Base-by-base conservation (phyloP, 169 alveolate species). In the Cystoisospora suis region DNA sequence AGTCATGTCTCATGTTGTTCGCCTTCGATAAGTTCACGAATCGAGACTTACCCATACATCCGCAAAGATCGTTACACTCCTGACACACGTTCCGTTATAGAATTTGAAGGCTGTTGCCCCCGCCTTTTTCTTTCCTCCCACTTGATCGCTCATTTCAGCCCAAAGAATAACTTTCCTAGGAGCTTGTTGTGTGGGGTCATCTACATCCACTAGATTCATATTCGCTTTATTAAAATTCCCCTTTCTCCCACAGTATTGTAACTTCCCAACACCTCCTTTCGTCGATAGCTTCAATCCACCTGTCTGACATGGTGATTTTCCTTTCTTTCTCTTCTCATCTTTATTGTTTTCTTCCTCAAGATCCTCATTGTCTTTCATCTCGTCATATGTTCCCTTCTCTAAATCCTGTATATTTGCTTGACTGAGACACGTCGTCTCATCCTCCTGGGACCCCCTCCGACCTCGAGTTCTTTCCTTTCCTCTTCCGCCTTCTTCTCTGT, bases 41-140 rank as follows among this genome's bases (percentile, higher is more conserved):
- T n/a, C 23, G 3, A 59, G 42, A 3, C 79, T 46, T 47, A 86
- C 91, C 91, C 91, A 86, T 38, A 86, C 77, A 77, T 86, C 91
- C 15, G 91, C 85, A 44, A 86, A 86, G 34, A 86, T 12, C 17
- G 91, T 86, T 27, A 86, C 56, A 34, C 86, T 70, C 45, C 91
- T 44, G 29, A 86, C 91, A 59, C 42, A 86, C 15, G 91, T 86
- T 53, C 91, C 91, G 77, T 86, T 80, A 86, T 59, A 86, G 58
- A 70, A 56, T 3, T 80, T 42, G 47, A 44, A 61, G 0, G 91
- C 85, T 9, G 91, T 86, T 7, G 91, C 72, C 0, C 86, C 77
- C 32, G 91, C 86, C 45, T 27, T 42, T 40, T 69, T 70, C 36
- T 44, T 47, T 72, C 59, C 40, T 5, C 91, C 91, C 56, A 49